Base-by-base conservation (phyloP, 1,284 basidiomycete genomes). In the Cystobasidium pallidum region DNA sequence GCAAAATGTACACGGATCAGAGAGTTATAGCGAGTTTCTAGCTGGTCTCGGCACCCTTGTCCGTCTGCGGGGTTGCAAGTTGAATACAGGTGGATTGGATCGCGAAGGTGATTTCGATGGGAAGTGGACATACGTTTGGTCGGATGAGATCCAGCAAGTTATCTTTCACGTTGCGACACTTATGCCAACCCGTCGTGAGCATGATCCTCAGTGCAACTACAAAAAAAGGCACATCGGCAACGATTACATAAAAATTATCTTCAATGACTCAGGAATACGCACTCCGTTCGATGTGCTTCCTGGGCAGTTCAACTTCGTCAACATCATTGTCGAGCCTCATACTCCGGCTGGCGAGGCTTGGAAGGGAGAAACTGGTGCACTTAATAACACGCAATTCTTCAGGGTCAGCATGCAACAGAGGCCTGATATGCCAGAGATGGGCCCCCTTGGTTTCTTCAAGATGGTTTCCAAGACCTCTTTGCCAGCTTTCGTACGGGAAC, bases 271-370 rank as follows among this genome's bases (percentile, higher is more conserved):
- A 11, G 94, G 93, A 21, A 79, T 82, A 39, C 88, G 89, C 2
- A 99, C 97, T 81, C 85, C 83, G 66, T 98, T 98, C 79, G 91
- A 95, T 81, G 98, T 94, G 26, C 84, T 97, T 75, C 83, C 86
- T 30, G 96, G 94, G 1, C 88, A 92, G 78, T 99, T 97, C 85
- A 95, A 98, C 81, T 97, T 95, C 80, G 88, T 98, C 80, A 99
- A 98, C 81, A 93, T 99, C 78, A 89, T 99, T 78, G 91, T 99
- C 77, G 91, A 95, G 78, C 92, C 94, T 1, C 92, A 96, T 80
- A 94, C 93, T 13, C 84, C 88, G 2, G 78, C 77, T 17, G 79
- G 79, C 2, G 77, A 77, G 32, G 75, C 78, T 13, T 79, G 78
- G 78, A 73, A 73, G 61, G 76, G 73, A 8, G 75, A 75, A 28